Evolutionary conservation across 2,329 filamentous ascomycete species (phyloP).

Genomic region (Oidium heveae): DNA sequence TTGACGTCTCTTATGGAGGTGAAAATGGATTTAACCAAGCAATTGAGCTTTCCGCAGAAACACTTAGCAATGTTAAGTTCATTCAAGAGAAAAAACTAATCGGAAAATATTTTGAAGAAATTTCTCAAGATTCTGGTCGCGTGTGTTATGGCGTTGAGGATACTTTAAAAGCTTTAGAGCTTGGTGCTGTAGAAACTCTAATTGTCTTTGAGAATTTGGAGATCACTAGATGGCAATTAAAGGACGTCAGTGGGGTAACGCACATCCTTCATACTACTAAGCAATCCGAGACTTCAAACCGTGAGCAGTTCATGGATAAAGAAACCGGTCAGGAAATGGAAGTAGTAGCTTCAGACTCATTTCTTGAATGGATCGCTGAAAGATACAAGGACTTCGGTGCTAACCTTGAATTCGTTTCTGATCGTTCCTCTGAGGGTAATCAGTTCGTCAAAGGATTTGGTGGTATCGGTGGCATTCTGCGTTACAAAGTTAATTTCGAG

Average conservation of each 20-base stretch:
- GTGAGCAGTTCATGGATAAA: constrained; percentile 80
- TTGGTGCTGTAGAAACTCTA: constrained; percentile 78
- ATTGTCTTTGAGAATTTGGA: constrained; percentile 97
- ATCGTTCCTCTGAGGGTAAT: constrained; percentile 92
- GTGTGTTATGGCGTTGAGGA: constrained; percentile 97
- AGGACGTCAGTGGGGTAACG: constrained; percentile 48
- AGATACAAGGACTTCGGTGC: constrained; percentile 97
- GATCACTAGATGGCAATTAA: constrained; percentile 73
- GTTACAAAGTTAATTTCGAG: constrained; percentile 99
- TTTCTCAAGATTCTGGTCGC: constrained; percentile 88
- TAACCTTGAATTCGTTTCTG: constrained; percentile 86
- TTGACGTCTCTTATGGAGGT: constrained; percentile 94
- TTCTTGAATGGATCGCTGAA: constrained; percentile 98
- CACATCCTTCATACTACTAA: constrained; percentile 73
- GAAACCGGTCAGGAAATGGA: constrained; percentile 96
- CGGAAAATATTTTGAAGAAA: constrained; percentile 96
- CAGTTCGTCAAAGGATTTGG: constrained; percentile 99
- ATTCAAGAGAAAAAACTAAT: constrained; percentile 99
- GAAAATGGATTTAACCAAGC: constrained; percentile 99
- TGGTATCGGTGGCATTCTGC: constrained; percentile 88
- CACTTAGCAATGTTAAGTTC: constrained; percentile 96
- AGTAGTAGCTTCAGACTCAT: constrained; percentile 59
- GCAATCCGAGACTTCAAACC: constrained; percentile 47
- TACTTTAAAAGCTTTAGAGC: constrained; percentile 85
- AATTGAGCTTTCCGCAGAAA: constrained; percentile 86